Evolutionary conservation across 2,329 filamentous ascomycete genomes (phyloP), one percentile per base, ranked within the genome.

Genomic region (Tolypocladium nubicola): DNA sequence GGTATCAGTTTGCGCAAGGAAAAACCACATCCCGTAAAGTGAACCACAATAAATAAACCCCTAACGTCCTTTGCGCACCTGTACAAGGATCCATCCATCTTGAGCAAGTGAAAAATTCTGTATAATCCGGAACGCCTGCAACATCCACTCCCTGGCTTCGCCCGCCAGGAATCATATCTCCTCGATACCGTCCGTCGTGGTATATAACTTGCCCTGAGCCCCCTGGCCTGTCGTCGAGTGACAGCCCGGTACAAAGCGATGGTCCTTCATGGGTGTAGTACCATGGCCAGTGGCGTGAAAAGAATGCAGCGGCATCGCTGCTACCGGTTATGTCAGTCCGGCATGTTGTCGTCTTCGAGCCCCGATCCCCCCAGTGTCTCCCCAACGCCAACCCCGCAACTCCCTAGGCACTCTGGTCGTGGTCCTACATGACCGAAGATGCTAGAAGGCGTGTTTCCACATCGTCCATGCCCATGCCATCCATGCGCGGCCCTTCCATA

Each of bases 391-490:
- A 52, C 19, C 7, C 16, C 33, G 14, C 49, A 23, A 35, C 37
- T 45, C 21, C 37, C 47, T 55, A 43, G 23, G 41, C 57, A 39
- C 41, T 54, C 43, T 35, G 52, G 56, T 56, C 57, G 33, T 57
- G 11, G 35, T 62, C 65, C 69, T 75, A 76, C 72, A 76, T 74
- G 65, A 75, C 73, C 61, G 73, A 66, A 56, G 72, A 74, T 57
- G 75, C 73, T 59, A 77, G 65, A 53, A 77, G 67, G 57, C 74
- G 72, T 54, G 71, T 69, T 60, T 77, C 75, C 53, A 76, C 74
- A 52, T 77, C 75, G 58, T 76, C 74, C 70, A 77, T 76, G 19
- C 69, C 72, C 61, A 74, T 70, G 30, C 71, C 68, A 56, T 76
- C 73, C 71, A 76, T 74, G 26, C 71, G 71, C 40, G 73, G 69